Base-by-base conservation (phyloP, 768 basidiomycete genomes). In the Xerocomus spinulosus region DNA sequence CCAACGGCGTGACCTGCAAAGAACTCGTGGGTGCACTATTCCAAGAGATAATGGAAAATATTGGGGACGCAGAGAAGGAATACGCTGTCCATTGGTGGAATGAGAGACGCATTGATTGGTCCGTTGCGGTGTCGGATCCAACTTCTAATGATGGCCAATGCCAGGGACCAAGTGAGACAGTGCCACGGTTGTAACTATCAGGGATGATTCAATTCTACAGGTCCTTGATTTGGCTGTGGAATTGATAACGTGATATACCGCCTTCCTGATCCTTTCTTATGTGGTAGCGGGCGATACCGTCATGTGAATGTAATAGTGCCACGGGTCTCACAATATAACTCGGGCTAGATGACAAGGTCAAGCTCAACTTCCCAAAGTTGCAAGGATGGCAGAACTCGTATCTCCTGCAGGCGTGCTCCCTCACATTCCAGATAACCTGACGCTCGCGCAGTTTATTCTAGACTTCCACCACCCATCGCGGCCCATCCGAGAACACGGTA, bases 31-130 rank as follows among this genome's bases (percentile, higher is more conserved):
- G 80, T 35, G 78, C 78, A 6, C 60, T 86, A 36, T 83, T 84
- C 64, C 70, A 67, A 34, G 83, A 87, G 63, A 75, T 91, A 28
- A 64, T 79, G 56, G 78, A 81, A 59, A 73, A 71, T 35, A 76
- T 84, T 2, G 85, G 82, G 13, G 85, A 89, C 60, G 70, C 71
- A 35, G 84, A 85, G 69, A 87, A 83, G 68, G 80, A 79, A 59
- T 73, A 73, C 51, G 80, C 68, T 34, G 75, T 90, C 66, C 69
- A 66, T 37, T 91, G 88, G 88, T 91, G 88, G 88, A 75, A 80
- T 60, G 72, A 76, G 46, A 68, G 78, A 38, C 50, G 53, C 3
- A 29, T 23, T 13, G 56, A 61, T 26, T 68, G 66, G 67, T 51
- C 52, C 2, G 23, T 15, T 26, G 36, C 18, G 20, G 42, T 37